phyloP scores from a whole-genome alignment of 2,329 filamentous ascomycete species.

The Alternaria alternata region DNA sequence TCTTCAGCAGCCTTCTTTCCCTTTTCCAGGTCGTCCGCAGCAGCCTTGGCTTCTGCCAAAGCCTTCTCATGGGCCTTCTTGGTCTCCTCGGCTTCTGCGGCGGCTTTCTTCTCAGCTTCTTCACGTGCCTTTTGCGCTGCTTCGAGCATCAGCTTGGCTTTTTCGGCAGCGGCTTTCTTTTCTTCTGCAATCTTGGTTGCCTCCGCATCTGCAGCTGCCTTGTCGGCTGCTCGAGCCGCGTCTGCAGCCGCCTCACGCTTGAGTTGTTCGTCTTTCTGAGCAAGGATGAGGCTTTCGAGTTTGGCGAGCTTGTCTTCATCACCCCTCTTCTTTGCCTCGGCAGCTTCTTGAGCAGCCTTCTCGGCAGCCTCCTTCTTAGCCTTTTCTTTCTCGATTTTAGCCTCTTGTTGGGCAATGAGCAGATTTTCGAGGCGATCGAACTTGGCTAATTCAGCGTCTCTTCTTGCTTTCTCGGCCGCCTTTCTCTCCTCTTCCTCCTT shows the following conservation, averaged over 20 bases:
- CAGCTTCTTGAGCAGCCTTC: slow-evolving; percentile 39
- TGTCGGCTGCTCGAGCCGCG: slow-evolving; percentile 48
- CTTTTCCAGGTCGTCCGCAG: slow-evolving; percentile 55
- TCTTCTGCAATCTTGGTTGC: slow-evolving; percentile 62
- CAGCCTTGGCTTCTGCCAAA: slow-evolving; percentile 54
- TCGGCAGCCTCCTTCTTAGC: slow-evolving; percentile 45
- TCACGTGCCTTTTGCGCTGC: slow-evolving; percentile 44
- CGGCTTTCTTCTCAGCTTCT: slow-evolving; percentile 43
- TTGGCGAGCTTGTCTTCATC: slow-evolving; percentile 46
- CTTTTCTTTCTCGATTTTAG: slow-evolving; percentile 48
- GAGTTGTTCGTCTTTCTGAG: slow-evolving; percentile 53
- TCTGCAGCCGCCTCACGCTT: slow-evolving; percentile 47
- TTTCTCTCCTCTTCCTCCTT: slow-evolving; percentile 43
- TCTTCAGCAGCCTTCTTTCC: slow-evolving; percentile 59
- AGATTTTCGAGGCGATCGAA: slow-evolving; percentile 49
- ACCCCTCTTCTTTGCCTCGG: slow-evolving; percentile 45
- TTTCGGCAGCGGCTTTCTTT: slow-evolving; percentile 51
- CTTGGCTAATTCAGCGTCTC: slow-evolving; percentile 46
- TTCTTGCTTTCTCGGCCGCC: slow-evolving; percentile 38
- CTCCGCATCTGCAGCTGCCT: slow-evolving; percentile 58
- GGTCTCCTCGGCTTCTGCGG: slow-evolving; percentile 43
- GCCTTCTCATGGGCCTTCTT: slow-evolving; percentile 56
- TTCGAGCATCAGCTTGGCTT: slow-evolving; percentile 36
- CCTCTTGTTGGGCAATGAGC: slow-evolving; percentile 47
- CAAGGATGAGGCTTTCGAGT: slow-evolving; percentile 52